Percentiles rank a stretch among this genome's conserved stretches.
Evolutionary conservation across 495 filamentous ascomycete genomes (phyloP).

Genomic region (Physcia stellaris): DNA sequence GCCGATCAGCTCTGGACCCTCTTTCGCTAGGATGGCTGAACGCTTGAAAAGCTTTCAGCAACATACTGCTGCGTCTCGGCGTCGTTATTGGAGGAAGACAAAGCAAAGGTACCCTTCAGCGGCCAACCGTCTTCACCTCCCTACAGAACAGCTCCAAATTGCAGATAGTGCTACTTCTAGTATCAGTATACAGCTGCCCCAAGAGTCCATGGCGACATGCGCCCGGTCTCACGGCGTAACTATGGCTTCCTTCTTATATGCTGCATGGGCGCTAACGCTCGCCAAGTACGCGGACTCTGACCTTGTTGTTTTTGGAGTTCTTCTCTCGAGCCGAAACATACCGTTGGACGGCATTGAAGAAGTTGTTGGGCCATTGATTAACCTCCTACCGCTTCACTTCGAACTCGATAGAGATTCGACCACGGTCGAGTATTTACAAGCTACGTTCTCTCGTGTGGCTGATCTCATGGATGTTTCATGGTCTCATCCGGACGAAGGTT

Average conservation of each 20-base stretch:
- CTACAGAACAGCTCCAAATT: no score
- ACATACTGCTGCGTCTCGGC: no score
- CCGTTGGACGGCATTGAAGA: constrained; percentile 9
- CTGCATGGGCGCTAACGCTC: constrained; percentile 18
- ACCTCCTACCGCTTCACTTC: constrained; percentile 14
- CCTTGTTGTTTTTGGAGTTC: constrained; percentile 13
- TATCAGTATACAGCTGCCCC: no score
- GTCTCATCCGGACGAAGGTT: constrained; percentile 2
- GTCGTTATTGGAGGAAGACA: no score
- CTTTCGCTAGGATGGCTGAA: no score
- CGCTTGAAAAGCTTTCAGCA: no score
- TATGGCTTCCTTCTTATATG: not conserved
- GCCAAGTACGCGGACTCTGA: constrained; percentile 9
- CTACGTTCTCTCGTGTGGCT: not conserved
- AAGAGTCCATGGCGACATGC: no score
- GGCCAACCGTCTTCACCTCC: no score
- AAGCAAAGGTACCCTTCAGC: no score
- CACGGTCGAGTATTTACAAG: constrained; percentile 1
- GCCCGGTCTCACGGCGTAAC: not conserved
- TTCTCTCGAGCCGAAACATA: constrained; percentile 17
- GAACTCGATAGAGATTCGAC: not conserved
- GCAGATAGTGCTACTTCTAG: no score
- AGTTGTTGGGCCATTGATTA: constrained; percentile 20
- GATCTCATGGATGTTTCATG: constrained; percentile 4
- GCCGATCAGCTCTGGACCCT: no score